Base-by-base conservation (phyloP, 306 rosid species). In the Sphenostylis stenocarpa region DNA sequence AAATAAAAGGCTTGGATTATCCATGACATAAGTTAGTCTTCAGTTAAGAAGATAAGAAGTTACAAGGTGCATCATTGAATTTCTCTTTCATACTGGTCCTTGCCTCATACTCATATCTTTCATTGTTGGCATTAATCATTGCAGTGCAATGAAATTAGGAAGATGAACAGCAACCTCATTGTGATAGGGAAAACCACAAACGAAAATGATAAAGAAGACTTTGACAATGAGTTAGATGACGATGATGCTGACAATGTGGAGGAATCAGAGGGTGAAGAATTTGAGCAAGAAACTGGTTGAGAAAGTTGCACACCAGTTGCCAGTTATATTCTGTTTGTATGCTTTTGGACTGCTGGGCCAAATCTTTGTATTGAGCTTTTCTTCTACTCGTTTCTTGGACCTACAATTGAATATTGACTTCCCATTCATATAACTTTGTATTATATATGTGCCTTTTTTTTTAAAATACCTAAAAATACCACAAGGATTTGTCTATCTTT, bases 201-300 rank as follows among this genome's bases (percentile, higher is more conserved):
- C 4, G 94, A 90, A 73, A 91, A 92, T 66, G 95, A 89, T 51
- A 91, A 92, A 74, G 98, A 92, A 79, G 95, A 94, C 61, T 85
- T 84, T 6, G 93, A 88, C 74, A 85, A 87, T 13, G 98, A 90
- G 45, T 93, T 87, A 3, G 87, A 84, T 56, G 87, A 80, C 8
- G 84, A 84, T 20, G 97, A 94, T 19, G 88, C 80, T 0, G 98
- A 91, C 85, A 89, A 91, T 73, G 97, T 86, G 61, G 98, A 92
- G 70, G 97, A 91, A 63, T 88, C 96, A 5, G 98, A 91, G 64
- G 97, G 93, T 3, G 98, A 94, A 86, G 97, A 94, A 26, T 91
- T 90, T 79, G 98, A 92, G 88, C 97, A 90, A 76, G 98, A 94
- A 90, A 90, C 97, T 26, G 87, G 91, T 72, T 94, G 87, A 94